Evolutionary conservation across 208 protist species (phyloP), one percentile per base, ranked within the genome.

Genomic region (Trypanosoma brucei): DNA sequence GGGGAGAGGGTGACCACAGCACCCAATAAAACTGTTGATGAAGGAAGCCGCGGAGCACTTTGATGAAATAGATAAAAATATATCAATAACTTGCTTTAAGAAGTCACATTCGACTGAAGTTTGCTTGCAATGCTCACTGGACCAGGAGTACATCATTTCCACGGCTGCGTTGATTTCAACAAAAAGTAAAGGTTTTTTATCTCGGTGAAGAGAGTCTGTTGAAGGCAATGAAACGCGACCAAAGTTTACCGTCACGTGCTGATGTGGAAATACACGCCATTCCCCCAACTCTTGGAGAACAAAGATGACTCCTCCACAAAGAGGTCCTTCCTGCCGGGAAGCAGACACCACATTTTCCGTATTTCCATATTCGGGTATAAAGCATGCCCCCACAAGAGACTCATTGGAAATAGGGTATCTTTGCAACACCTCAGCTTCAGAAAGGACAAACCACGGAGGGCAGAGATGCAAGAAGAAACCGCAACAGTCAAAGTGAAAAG

Each of bases 131-230:
- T 62, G 45, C 4, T 3, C 40, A 13, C 37, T 53, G 5, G 48
- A 44, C 64, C 56, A 65, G 35, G 33, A 8, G 7, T 42, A 59
- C 54, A 75, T 66, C n/a, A 67, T 35, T 14, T 37, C 5, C 44
- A 75, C 36, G 11, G 62, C 68, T n/a, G 37, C 55, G 36, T 67
- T 60, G 36, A 75, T 63, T 7, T 68, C 61, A 46, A 75, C 39
- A 55, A 75, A 75, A 44, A 75, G 30, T 14, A 60, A 39, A 5
- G 64, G 46, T 8, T 40, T 2, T 7, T 22, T 36, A n/a, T 30
- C 2, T 36, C 38, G 7, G 3, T 33, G 6, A 9, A 35, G 3
- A 11, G 8, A 36, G 22, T 55, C 44, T 33, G 22, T 11, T n/a
- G 38, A 14, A 44, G 65, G 7, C 0, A 42, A 13, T 7, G 56